Conservation (phyloP, 306 rosid genomes). For the Glycine soja region DNA sequence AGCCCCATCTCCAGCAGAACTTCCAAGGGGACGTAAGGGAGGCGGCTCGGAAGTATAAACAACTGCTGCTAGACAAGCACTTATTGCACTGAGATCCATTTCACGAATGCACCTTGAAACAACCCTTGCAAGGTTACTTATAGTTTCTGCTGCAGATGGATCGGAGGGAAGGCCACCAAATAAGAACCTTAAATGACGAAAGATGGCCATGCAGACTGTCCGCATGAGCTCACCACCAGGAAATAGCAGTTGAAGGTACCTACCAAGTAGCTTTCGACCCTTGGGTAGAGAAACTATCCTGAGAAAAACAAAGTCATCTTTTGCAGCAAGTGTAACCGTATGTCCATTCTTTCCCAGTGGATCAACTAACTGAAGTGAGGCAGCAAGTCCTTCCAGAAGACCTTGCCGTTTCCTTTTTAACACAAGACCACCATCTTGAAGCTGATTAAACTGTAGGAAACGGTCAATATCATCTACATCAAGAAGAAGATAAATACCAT, state of each 20-base stretch:
- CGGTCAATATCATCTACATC: conserved; percentile 98
- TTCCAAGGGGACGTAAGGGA: conserved; percentile 94
- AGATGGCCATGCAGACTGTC: conserved; percentile 93
- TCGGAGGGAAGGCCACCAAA: conserved; percentile 85
- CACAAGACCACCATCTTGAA: conserved; percentile 77
- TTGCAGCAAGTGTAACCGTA: conserved; percentile 70
- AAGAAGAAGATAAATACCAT: conserved; percentile 92
- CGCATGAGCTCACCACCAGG: conserved; percentile 87
- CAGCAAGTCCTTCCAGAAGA: conserved; percentile 79
- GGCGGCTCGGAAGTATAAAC: conserved; percentile 91
- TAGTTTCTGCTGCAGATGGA: conserved; percentile 68
- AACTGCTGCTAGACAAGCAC: conserved; percentile 95
- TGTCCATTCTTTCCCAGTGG: conserved; percentile 82
- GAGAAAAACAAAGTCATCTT: conserved; percentile 86
- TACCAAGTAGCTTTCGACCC: conserved; percentile 84
- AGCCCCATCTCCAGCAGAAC: conserved; percentile 91
- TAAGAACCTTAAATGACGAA: conserved; percentile 84
- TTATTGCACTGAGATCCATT: conserved; percentile 94
- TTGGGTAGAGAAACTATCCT: conserved; percentile 85
- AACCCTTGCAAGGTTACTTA: conserved; percentile 70
- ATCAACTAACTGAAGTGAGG: conserved; percentile 89
- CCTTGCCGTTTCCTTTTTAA: conserved; percentile 72
- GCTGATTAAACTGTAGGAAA: conserved; percentile 84
- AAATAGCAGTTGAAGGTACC: conserved; percentile 72
- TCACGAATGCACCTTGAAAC: conserved; percentile 67